Conservation (phyloP, 108 stramenopile species). For the Pelagomonas calceolata region DNA sequence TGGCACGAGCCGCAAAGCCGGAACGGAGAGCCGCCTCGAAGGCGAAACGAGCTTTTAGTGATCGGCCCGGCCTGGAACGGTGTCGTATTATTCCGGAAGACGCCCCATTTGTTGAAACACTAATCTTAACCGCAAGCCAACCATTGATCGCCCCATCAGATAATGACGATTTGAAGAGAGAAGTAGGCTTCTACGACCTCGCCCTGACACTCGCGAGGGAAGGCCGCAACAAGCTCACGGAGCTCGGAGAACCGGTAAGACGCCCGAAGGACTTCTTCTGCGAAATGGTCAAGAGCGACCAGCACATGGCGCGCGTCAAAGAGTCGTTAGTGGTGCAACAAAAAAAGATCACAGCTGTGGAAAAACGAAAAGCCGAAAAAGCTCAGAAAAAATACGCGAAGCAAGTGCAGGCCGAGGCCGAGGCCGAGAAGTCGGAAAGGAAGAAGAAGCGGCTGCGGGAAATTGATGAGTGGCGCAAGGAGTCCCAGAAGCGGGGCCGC, state of each 20-base stretch:
- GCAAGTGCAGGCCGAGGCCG: slow-evolving; percentile 74
- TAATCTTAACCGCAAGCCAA: slow-evolving; percentile 24
- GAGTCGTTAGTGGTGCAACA: slow-evolving; percentile 92
- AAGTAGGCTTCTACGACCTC: slow-evolving; percentile 86
- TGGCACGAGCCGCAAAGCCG: too few relatives aligned
- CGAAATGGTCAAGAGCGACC: slow-evolving; percentile 92
- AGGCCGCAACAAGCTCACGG: slow-evolving; percentile 33
- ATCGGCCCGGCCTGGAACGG: too few relatives aligned
- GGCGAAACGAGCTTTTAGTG: too few relatives aligned
- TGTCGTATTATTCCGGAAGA: too few relatives aligned
- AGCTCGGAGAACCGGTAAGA: slow-evolving; percentile 28
- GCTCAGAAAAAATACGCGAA: slow-evolving; percentile 67
- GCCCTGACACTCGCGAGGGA: slow-evolving; percentile 72
- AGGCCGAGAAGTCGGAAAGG: slow-evolving; percentile 68
- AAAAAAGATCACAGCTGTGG: slow-evolving; percentile 95
- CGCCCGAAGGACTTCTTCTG: slow-evolving; percentile 95
- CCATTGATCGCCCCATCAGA: slow-evolving; percentile 51
- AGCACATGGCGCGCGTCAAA: slow-evolving; percentile 88
- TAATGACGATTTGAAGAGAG: slow-evolving; percentile 91
- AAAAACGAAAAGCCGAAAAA: slow-evolving; percentile 63
- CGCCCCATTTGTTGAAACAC: slow-evolving; percentile 36
- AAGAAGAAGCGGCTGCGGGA: slow-evolving; percentile 17
- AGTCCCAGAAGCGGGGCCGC: slow-evolving; percentile 49
- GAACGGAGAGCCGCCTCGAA: too few relatives aligned
- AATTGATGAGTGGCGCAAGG: slow-evolving; percentile 76